A percentile compares a stretch with the other conserved stretches of the same genome.
phyloP scores from a whole-genome alignment of 768 basidiomycete species.

The Termitomyces sp. region DNA sequence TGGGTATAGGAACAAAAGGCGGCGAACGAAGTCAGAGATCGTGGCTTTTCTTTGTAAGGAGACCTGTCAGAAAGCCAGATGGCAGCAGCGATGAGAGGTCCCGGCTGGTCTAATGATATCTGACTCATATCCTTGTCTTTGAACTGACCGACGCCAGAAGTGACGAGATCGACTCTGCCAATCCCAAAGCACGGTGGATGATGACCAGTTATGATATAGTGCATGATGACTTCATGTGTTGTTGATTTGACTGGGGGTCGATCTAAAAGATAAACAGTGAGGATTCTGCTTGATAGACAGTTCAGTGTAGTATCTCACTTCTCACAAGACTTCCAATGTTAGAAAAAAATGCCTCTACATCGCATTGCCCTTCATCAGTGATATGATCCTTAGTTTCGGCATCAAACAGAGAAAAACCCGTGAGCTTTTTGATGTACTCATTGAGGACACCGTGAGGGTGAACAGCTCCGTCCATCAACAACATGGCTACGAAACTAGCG shows the following conservation, averaged over 20 bases:
- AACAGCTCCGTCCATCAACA: neutral
- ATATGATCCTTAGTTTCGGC: neutral
- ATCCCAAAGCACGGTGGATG: neutral
- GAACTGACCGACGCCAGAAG: neutral
- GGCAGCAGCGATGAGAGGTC: neutral
- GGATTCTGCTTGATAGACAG: neutral
- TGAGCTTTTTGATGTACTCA: neutral
- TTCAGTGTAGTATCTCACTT: neutral
- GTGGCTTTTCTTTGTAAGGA: neutral
- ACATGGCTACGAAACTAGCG: neutral
- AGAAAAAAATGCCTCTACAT: neutral
- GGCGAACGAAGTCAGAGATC: neutral
- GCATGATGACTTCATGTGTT: constrained; percentile 1
- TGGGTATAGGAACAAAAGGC: neutral
- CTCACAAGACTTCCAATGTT: neutral
- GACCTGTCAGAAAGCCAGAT: neutral
- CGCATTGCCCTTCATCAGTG: neutral
- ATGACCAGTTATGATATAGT: neutral
- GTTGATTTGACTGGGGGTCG: neutral
- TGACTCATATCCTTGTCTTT: neutral
- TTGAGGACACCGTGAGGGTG: neutral
- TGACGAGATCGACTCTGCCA: neutral
- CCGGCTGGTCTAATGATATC: neutral
- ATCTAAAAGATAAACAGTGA: neutral
- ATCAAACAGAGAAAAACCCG: neutral